phyloP scores from a whole-genome alignment of 768 basidiomycete genomes.

The Tricholoma furcatifolium region DNA sequence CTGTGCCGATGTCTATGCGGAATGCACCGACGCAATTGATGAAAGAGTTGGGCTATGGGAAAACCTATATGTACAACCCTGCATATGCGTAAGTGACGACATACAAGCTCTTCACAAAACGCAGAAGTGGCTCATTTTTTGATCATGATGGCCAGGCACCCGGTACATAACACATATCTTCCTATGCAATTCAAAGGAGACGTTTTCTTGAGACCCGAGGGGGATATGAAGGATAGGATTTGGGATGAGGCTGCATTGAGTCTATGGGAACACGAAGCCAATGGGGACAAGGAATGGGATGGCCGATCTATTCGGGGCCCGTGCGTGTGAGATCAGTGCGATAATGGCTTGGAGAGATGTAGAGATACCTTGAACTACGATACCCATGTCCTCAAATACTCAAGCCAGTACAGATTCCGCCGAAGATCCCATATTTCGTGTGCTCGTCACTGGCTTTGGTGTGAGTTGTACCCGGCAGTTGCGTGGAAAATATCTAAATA shows the following conservation, averaged over 20 bases:
- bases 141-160: slow-evolving; percentile 48
- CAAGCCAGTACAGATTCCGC: slow-evolving; percentile 11
- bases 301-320: slow-evolving; percentile 30
- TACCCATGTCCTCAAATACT: slow-evolving; percentile 31
- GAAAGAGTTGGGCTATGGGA: slow-evolving; percentile 68
- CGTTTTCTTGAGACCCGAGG: slow-evolving; percentile 43
- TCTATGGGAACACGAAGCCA: slow-evolving; percentile 54
- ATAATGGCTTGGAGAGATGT: background rate
- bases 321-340: slow-evolving; percentile 21
- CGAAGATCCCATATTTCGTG: slow-evolving; percentile 37
- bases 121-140: background rate
- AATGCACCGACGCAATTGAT: slow-evolving; percentile 76
- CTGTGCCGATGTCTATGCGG: slow-evolving; percentile 71
- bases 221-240: slow-evolving; percentile 41
- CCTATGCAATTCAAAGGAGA: slow-evolving; percentile 45
- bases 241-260: slow-evolving; percentile 62
- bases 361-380: background rate
- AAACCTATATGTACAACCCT: slow-evolving; percentile 65
- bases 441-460: slow-evolving; percentile 54
- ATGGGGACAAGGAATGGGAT: slow-evolving; percentile 47
- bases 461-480: slow-evolving; percentile 32
- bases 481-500: slow-evolving; percentile 12
- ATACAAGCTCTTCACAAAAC: background rate
- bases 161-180: slow-evolving; percentile 63
- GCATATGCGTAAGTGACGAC: slow-evolving; percentile 41